Percentiles rank a stretch among this genome's conserved stretches.
These are phyloP conservation scores for Hemisphaericaspora nanyangensis DNA, from an alignment of 805 yeast species.

Conservation along the genomic window DNA sequence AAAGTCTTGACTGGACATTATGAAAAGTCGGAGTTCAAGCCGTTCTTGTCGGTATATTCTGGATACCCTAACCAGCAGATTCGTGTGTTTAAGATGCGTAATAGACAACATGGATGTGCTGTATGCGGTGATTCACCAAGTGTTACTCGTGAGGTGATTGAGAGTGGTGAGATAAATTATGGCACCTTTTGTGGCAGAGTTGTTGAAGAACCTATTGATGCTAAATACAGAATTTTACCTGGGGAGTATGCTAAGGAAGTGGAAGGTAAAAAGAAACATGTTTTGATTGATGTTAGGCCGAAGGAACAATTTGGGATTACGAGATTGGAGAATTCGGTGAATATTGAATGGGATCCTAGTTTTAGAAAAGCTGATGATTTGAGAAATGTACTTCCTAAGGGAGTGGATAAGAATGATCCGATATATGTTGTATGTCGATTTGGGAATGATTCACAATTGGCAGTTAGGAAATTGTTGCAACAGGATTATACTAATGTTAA, in stretches of 20 bases:
- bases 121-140: conserved; percentile 58
- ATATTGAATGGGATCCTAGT: conserved; percentile 57
- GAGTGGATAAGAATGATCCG: conserved; percentile 16
- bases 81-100: conserved; percentile 77
- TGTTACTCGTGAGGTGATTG: conserved; percentile 47
- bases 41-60: conserved; percentile 64
- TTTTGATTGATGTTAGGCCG: conserved; percentile 78
- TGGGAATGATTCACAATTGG: conserved; percentile 89
- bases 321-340: conserved; percentile 53
- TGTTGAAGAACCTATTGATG: conserved; percentile 42
- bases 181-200: conserved; percentile 68
- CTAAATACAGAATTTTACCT: conserved; percentile 44
- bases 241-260: conserved; percentile 28
- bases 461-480: conserved; percentile 54
- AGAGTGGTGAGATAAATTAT: conserved; percentile 53
- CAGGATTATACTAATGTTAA: conserved; percentile 46
- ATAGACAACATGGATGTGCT: conserved; percentile 53
- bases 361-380: conserved; percentile 24
- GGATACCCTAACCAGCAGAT: conserved; percentile 66
- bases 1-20: conserved; percentile 65
- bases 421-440: conserved; percentile 72
- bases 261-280: conserved; percentile 6
- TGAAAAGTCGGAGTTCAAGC: conserved; percentile 48
- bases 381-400: conserved; percentile 17
- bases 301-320: conserved; percentile 69